phyloP scores from a whole-genome alignment of 495 filamentous ascomycete species.

The Pseudoneurospora amorphoporcata region DNA sequence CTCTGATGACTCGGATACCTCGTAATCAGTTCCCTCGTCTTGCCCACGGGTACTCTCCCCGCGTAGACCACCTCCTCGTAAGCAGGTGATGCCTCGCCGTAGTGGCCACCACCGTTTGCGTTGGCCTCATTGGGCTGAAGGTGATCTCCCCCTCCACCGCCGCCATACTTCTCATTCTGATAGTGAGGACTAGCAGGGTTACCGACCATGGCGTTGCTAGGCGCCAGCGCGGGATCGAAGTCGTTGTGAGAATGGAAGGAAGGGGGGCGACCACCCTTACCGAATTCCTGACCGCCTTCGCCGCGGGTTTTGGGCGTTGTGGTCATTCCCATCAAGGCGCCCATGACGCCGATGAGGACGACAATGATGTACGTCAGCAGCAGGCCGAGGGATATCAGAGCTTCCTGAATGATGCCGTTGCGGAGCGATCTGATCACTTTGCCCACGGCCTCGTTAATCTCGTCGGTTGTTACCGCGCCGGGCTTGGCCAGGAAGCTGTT shows the following conservation, averaged over 20 bases:
- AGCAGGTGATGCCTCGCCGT: not conserved
- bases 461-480: conserved; percentile 56
- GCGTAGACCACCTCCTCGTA: conserved; percentile 14
- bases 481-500: conserved; percentile 70
- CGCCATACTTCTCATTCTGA: not conserved
- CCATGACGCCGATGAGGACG: conserved; percentile 58
- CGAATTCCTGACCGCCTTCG: conserved; percentile 35
- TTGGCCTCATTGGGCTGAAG: too few relatives aligned
- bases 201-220: not conserved
- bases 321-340: conserved; percentile 46
- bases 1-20: conserved; percentile 16
- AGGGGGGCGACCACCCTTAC: not conserved
- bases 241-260: not conserved
- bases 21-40: conserved; percentile 3
- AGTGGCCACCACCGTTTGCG: too few relatives aligned
- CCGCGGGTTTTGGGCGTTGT: conserved; percentile 41
- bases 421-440: conserved; percentile 54
- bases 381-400: conserved; percentile 62
- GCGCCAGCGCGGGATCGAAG: not conserved
- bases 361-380: conserved; percentile 68
- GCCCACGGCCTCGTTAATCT: conserved; percentile 65
- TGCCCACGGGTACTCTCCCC: conserved; percentile 13
- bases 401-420: conserved; percentile 57
- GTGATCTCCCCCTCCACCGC: not conserved
- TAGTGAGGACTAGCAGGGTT: not conserved